Evolutionary conservation across 2,329 filamentous ascomycete species (phyloP), one percentile per base, ranked within the genome.

Genomic region (Remersonia thermophila): DNA sequence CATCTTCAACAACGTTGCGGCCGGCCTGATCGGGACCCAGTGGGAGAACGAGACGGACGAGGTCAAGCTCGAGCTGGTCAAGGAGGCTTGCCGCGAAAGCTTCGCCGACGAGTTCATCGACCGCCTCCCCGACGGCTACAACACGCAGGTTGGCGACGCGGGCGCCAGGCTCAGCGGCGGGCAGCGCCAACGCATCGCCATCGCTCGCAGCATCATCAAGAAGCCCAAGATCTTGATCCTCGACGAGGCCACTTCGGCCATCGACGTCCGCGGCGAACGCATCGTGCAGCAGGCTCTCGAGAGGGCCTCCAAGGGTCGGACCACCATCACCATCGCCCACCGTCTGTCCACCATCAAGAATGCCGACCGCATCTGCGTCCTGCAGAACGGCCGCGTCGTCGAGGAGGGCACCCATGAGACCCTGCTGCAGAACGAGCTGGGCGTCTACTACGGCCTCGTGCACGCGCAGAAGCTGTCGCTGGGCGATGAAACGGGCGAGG

Each of bases 151-250:
- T 1, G 84, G 84, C 1, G 83, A 89, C 51, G 71, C 71, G 18
- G 84, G 84, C 4, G 78, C 80, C 32, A 84, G 83, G 52, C 62
- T 93, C 1, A 84, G 79, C 9, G 80, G 80, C n/a, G 80, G 80
- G 0, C 80, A 83, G 56, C 76, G 77, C 37, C 80, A 84, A 55
- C 72, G 80, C 12, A 59, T 84, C 8, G 71, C 74, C 15, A 82
- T 83, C 40, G 80, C 80, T 0, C 67, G 80, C 3, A 80, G 80
- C 4, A 65, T 84, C 3, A 69, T 80, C 8, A 67, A 79, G 6
- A 61, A 71, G 25, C 80, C 80, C 0, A 64, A 72, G 36, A 62
- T 84, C 3, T 56, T 84, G 25, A 68, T 85, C 4, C 67, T 85
- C 6, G 80, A 85, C 52, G 81, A 85, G 56, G 79, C 80, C 4